These are phyloP conservation scores for Gypsophila paniculata DNA, from an alignment of 179 eudicot species.

Conservation along the genomic window DNA sequence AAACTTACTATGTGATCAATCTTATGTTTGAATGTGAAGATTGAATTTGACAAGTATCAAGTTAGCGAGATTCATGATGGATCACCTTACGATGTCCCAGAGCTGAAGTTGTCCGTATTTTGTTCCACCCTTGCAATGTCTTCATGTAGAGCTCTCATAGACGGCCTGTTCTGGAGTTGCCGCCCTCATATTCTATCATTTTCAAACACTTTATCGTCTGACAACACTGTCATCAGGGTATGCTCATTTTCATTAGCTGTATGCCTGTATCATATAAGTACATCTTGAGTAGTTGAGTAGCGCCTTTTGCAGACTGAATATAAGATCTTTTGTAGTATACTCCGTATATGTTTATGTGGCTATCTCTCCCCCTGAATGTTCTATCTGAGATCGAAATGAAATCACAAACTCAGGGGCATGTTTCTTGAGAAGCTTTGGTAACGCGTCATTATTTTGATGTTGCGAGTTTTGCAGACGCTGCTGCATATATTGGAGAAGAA, in stretches of 20 bases:
- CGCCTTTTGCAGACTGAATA: too few relatives aligned
- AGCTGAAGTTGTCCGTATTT: neutral
- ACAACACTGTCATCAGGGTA: neutral
- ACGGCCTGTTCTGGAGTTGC: conserved; percentile 9
- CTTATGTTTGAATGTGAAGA: neutral
- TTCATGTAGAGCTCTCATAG: neutral
- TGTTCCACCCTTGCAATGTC: neutral
- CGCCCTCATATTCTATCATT: neutral
- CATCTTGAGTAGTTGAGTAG: too few relatives aligned
- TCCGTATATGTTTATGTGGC: too few relatives aligned
- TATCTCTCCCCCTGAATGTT: too few relatives aligned
- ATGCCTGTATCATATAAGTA: too few relatives aligned
- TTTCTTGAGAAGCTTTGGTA: neutral
- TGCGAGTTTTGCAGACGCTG: neutral
- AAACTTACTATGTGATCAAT: neutral
- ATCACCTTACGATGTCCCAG: neutral
- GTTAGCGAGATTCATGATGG: neutral
- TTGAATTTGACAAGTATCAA: neutral
- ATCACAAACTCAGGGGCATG: neutral
- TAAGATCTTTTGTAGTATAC: too few relatives aligned
- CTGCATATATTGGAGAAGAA: neutral
- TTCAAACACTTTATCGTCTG: neutral
- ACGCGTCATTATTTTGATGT: neutral
- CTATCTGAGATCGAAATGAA: too few relatives aligned
- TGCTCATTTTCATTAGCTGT: neutral